Evolutionary conservation across 2,329 filamentous ascomycete genomes (phyloP), one percentile per base, ranked within the genome.

Genomic region (Apiospora sp.): DNA sequence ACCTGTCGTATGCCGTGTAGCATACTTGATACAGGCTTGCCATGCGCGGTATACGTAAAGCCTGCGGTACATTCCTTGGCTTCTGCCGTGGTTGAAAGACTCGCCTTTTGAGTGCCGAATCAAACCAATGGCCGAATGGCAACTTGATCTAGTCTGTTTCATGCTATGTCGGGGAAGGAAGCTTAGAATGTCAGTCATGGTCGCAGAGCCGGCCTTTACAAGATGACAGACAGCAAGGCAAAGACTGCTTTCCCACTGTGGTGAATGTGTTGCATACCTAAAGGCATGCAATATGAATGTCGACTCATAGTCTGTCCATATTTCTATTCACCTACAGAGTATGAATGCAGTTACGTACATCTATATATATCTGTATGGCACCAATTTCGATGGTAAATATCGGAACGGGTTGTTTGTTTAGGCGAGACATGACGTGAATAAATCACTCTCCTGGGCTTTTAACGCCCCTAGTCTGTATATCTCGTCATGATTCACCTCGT

Each of bases 21-120:
- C 58, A 41, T 37, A 41, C 19, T 22, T 64, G 58, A 64, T 64
- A 64, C 58, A 64, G 41, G 34, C 58, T 64, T 41, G 10, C 19
- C 54, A 61, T 61, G 54, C 54, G 54, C 30, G 30, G 54, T 37
- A 61, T 61, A 30, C 54, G 16, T 34, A 7, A 37, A 61, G 34
- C 6, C 54, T n/a, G 30, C 30, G 30, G 22, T n/a, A 64, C 58
- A 34, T 34, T 24, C 34, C 58, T 64, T 64, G 34, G 34, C 34
- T 64, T 41, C 22, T 30, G 24, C 5, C 19, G 24, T 58, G 51
- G 24, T 58, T 24, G 13, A 14, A 58, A 58, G 13, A 16, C 27
- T 30, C n/a, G n/a, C 49, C 49, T n/a, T 27, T 13, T 16, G 3
- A 30, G 16, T 37, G 30, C 8, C 19, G 54, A 22, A 22, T 8